Conservation (phyloP, 2,329 filamentous ascomycete species). For the Blumeriella jaapii region DNA sequence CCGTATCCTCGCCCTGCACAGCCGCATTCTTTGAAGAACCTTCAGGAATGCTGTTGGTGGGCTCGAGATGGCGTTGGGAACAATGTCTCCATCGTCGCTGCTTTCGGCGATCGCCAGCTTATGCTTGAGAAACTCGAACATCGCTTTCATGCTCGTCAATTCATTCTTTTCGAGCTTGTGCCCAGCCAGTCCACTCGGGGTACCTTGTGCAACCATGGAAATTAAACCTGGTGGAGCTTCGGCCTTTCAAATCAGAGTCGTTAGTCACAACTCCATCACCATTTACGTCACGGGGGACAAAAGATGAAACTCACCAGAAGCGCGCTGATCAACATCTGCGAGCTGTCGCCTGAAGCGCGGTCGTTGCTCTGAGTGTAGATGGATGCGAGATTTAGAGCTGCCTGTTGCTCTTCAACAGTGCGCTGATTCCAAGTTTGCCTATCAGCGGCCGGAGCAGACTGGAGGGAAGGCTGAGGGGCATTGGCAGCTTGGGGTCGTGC, state of each 20-base stretch:
- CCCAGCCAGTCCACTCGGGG: slow-evolving; percentile 12
- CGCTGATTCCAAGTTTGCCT: slow-evolving; percentile 12
- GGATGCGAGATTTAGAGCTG: slow-evolving; percentile 51
- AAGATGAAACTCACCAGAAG: slow-evolving; percentile 45
- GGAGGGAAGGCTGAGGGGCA: neutral
- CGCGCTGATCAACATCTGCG: slow-evolving; percentile 42
- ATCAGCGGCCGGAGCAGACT: neutral
- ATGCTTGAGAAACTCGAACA: slow-evolving; percentile 5
- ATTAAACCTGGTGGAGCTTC: slow-evolving; percentile 33
- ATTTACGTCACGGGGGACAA: slow-evolving; percentile 19
- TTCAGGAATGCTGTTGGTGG: no score
- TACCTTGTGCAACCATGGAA: slow-evolving; percentile 26
- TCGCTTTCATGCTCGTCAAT: slow-evolving; percentile 6
- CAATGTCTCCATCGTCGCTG: slow-evolving; percentile 1
- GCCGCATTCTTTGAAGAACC: no score
- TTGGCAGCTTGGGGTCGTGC: slow-evolving; percentile 1
- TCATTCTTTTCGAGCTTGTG: slow-evolving; percentile 9
- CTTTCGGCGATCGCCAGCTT: slow-evolving; percentile 1
- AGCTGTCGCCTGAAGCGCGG: slow-evolving; percentile 22
- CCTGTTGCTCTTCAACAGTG: slow-evolving; percentile 48
- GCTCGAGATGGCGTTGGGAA: neutral
- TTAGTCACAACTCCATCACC: slow-evolving; percentile 16
- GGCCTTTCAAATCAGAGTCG: slow-evolving; percentile 18
- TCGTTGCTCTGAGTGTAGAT: slow-evolving; percentile 34
- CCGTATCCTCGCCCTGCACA: no score